Evolutionary conservation across 2,329 filamentous ascomycete species (phyloP).

Genomic region (Plectosphaerella cucumerina): DNA sequence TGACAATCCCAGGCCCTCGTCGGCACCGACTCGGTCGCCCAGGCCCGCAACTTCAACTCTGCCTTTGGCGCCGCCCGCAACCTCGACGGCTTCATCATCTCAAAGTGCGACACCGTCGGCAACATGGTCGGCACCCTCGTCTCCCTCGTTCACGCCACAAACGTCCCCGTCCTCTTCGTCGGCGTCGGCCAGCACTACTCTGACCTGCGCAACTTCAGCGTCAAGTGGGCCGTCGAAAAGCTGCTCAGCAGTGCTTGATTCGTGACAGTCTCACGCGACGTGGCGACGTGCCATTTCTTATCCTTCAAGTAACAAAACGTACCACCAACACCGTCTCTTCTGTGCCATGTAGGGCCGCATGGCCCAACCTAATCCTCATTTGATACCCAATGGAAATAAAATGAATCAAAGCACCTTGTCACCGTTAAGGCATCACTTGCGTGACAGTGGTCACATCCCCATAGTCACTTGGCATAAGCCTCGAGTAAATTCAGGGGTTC

Average conservation of each 20-base stretch:
- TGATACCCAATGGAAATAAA: slow-evolving; percentile 15
- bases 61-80: slow-evolving; percentile 78
- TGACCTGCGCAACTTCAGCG: slow-evolving; percentile 64
- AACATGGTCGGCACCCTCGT: slow-evolving; percentile 97
- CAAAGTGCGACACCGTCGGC: slow-evolving; percentile 98
- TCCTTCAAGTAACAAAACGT: neutral
- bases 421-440: neutral
- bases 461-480: too few species aligned
- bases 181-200: slow-evolving; percentile 69
- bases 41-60: slow-evolving; percentile 93
- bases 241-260: slow-evolving; percentile 43
- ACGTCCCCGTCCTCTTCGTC: slow-evolving; percentile 92
- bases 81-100: slow-evolving; percentile 96
- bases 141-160: slow-evolving; percentile 94
- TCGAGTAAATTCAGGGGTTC: too few species aligned
- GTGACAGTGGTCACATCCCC: too few species aligned
- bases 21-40: slow-evolving; percentile 90
- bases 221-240: slow-evolving; percentile 66
- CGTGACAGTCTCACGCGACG: neutral
- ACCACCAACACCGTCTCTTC: neutral
- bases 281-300: neutral
- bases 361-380: too few species aligned
- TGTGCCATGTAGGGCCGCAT: too few species aligned
- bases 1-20: slow-evolving; percentile 65
- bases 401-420: slow-evolving; percentile 1